Evolutionary conservation across 2,329 filamentous ascomycete genomes (phyloP), one percentile per base, ranked within the genome.

Genomic region (Stemphylium beticola): DNA sequence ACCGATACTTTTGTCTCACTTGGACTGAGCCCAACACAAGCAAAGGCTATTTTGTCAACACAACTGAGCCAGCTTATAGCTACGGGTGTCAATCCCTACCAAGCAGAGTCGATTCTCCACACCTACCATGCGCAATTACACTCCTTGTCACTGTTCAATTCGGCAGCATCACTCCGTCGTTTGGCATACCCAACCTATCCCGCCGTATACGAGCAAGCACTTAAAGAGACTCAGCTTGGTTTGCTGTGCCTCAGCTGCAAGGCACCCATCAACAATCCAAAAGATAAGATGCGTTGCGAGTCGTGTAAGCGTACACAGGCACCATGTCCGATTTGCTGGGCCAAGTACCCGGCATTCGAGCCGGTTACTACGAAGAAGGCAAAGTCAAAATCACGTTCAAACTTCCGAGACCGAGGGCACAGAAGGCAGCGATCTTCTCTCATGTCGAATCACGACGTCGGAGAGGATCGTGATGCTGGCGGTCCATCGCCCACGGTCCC

Each of bases 61-160:
- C 69, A 76, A 52, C 66, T 80, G 17, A 71, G 68, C 11, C 74
- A 77, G 38, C 56, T 79, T 5, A 68, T 79, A 38, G 71, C 73
- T 18, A 74, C 77, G 14, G 80, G 79, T 4, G 71, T 82, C 39
- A 77, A 79, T 41, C 78, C 79, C 6, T 73, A 80, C 14, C 82
- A 86, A 62, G 77, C 82, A 43, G 83, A 86, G 65, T 75, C 77
- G 40, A 82, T 86, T 37, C 78, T 86, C 37, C 77, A 80, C 36
- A 76, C 80, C 3, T 87, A 87, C 67, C 83, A 87, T 68, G 79
- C 81, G 44, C 82, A 83, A 51, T 76, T 88, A 18, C 68, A 78
- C 15, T 71, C 71, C 20, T 72, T 79, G 11, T 77, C 65, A 46
- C 78, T 79, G 43, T 83, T 73, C 73, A 81, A 76, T 68, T 79